Base-by-base conservation (phyloP, 768 basidiomycete species). In the Amanita rubescens region DNA sequence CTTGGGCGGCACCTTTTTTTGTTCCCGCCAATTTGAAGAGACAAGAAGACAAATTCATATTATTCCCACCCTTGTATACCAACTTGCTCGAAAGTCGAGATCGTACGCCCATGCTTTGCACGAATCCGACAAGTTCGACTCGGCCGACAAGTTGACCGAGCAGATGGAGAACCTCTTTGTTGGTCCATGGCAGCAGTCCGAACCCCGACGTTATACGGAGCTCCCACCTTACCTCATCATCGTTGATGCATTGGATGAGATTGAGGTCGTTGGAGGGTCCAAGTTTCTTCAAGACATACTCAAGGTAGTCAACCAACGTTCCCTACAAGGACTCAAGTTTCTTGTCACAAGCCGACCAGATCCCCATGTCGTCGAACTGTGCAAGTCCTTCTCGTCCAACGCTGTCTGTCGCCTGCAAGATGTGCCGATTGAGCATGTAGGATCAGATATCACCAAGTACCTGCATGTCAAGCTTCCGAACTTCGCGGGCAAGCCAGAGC, bases 1-100 rank as follows among this genome's bases (percentile, higher is more conserved):
- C 14, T 44, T 68, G 20, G 60, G 60, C 2, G 65, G 51, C n/a
- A 65, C 59, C 49, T 68, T 68, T 53, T 61, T 68, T 24, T 65
- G 62, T 39, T 68, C 67, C 8, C 60, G 62, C 17, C 60, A 60
- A 53, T 65, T 63, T 32, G 35, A 48, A 10, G 60, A 66, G 17
- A 63, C 64, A 17, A 24, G 53, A 43, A 17, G 14, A 1, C 33
- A 49, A 14, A 60, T 32, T 5, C 30, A 30, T n/a, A 63, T 66
- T 44, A 49, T 66, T 51, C 63, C 53, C 35, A 67, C 61, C 9
- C 58, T 65, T 25, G 64, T 55, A 1, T 63, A 62, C 25, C 64
- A 65, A 22, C 58, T 63, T 5, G 60, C 61, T 37, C 59, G 51
- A 27, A 58, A 54, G 50, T 66, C 55, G 30, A 62, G 56, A 46